These are phyloP conservation scores for Apophysomyces elegans DNA, from an alignment of 371 early-diverging fungal species.

Conservation along the genomic window DNA sequence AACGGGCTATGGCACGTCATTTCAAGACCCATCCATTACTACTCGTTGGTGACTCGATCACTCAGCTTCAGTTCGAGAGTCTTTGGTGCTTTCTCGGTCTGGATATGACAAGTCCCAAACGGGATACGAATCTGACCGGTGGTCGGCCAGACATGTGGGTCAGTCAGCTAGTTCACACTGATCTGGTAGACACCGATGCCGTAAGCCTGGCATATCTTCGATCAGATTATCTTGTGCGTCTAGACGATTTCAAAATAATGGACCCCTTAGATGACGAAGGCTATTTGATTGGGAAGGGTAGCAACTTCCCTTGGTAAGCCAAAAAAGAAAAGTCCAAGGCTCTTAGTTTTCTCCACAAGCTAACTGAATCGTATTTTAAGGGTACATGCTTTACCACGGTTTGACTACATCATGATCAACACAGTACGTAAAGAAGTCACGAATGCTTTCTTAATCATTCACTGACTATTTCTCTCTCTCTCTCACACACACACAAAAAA, in stretches of 20 bases:
- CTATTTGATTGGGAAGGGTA: constrained; percentile 35
- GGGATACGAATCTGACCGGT: constrained; percentile 25
- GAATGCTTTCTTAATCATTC: background rate
- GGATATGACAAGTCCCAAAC: constrained; percentile 18
- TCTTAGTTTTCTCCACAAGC: no score
- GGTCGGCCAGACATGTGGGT: constrained; percentile 37
- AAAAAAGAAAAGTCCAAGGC: background rate
- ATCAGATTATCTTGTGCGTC: constrained; percentile 40
- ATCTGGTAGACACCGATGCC: constrained; percentile 7
- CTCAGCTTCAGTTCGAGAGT: constrained; percentile 45
- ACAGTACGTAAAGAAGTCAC: constrained; percentile 24
- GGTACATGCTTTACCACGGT: constrained; percentile 36
- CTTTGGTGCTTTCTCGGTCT: constrained; percentile 35
- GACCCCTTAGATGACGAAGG: constrained; percentile 42
- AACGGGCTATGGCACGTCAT: constrained; percentile 33
- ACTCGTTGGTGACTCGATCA: constrained; percentile 47
- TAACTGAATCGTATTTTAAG: constrained; percentile 15
- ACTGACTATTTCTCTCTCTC: constrained; percentile 1
- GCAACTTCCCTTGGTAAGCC: constrained; percentile 39
- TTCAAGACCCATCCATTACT: constrained; percentile 36
- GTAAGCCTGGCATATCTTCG: constrained; percentile 32
- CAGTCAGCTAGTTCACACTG: constrained; percentile 28
- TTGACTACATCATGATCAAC: constrained; percentile 43
- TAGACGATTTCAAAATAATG: constrained; percentile 40
- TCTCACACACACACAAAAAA: background rate